Conservation (phyloP, 352 stramenopile genomes). For the Pythium myriotylum region DNA sequence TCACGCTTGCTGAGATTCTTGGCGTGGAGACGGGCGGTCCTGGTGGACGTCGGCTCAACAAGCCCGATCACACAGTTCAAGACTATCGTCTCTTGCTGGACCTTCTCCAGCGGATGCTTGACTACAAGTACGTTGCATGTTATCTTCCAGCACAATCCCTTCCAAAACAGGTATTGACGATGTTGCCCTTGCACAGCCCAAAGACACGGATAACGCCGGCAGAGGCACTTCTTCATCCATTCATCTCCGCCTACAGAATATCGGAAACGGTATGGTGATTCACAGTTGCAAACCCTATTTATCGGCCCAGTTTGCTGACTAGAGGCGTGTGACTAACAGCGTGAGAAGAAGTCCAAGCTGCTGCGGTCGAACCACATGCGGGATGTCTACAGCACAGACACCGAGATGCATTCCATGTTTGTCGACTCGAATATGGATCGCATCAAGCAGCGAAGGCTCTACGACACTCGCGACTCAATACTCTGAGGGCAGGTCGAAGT, state of each 20-base stretch:
- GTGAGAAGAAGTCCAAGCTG: conserved; percentile 36
- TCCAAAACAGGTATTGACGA: no score
- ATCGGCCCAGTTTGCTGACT: not conserved
- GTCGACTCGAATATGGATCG: conserved; percentile 32
- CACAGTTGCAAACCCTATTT: not conserved
- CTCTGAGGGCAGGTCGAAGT: conserved; percentile 16
- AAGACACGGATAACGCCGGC: conserved; percentile 89
- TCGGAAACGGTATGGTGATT: conserved; percentile 36
- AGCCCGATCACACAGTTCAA: conserved; percentile 72
- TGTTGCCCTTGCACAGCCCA: conserved; percentile 46
- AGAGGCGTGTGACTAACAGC: conserved; percentile 5
- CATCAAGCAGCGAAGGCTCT: conserved; percentile 32
- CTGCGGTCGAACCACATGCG: conserved; percentile 31
- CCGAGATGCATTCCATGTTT: conserved; percentile 26
- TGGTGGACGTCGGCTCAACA: conserved; percentile 40
- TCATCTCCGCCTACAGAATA: conserved; percentile 67
- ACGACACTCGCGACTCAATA: conserved; percentile 26
- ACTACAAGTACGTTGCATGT: conserved; percentile 86
- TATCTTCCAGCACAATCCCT: no score
- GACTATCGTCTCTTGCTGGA: conserved; percentile 95
- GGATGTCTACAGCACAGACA: conserved; percentile 29
- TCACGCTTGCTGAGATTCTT: conserved; percentile 62
- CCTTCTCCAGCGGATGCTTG: conserved; percentile 93
- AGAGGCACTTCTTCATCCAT: conserved; percentile 94
- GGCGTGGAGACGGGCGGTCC: conserved; percentile 44